Percentiles rank a stretch among this genome's conserved stretches.
phyloP scores from a whole-genome alignment of 1,284 basidiomycete genomes.

The Wolfiporia cocos region DNA sequence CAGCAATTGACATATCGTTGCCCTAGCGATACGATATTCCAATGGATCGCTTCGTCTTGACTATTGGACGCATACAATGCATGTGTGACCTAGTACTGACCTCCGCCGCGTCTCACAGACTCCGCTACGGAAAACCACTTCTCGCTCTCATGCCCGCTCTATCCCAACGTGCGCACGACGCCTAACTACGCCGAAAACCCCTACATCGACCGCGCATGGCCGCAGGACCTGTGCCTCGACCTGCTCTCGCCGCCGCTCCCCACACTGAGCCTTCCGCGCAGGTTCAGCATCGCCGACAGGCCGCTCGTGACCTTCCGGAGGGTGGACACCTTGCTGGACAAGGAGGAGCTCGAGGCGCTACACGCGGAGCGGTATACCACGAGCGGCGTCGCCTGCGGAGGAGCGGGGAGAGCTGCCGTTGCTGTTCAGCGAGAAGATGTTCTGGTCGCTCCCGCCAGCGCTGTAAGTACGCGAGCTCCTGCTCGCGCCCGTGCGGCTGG shows the following conservation, averaged over 20 bases:
- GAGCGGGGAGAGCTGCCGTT: slow-evolving; percentile 8
- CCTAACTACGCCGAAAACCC: slow-evolving; percentile 49
- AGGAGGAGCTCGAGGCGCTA: slow-evolving; percentile 40
- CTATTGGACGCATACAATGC: not conserved
- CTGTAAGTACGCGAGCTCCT: slow-evolving; percentile 46
- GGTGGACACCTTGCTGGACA: slow-evolving; percentile 50
- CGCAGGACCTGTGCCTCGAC: slow-evolving; percentile 54
- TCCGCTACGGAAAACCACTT: slow-evolving; percentile 67
- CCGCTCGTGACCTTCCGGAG: slow-evolving; percentile 61
- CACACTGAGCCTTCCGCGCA: slow-evolving; percentile 36
- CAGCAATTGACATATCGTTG: too few species aligned
- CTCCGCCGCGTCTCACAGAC: slow-evolving; percentile 32
- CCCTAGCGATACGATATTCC: too few species aligned
- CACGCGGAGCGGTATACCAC: slow-evolving; percentile 30
- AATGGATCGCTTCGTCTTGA: too few species aligned
- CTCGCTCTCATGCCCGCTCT: slow-evolving; percentile 57
- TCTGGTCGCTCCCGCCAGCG: slow-evolving; percentile 44
- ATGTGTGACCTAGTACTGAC: not conserved
- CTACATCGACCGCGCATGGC: slow-evolving; percentile 55
- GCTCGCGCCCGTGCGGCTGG: slow-evolving; percentile 36
- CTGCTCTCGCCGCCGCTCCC: slow-evolving; percentile 42
- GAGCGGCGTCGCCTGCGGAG: slow-evolving; percentile 6
- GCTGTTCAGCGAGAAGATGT: slow-evolving; percentile 48
- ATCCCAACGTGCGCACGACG: slow-evolving; percentile 58
- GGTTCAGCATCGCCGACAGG: slow-evolving; percentile 48